A percentile compares a stretch with the other conserved stretches of the same genome.
These are phyloP conservation scores for Suhomyces atakaporum DNA, from an alignment of 1,139 yeast species.

Conservation along the genomic window DNA sequence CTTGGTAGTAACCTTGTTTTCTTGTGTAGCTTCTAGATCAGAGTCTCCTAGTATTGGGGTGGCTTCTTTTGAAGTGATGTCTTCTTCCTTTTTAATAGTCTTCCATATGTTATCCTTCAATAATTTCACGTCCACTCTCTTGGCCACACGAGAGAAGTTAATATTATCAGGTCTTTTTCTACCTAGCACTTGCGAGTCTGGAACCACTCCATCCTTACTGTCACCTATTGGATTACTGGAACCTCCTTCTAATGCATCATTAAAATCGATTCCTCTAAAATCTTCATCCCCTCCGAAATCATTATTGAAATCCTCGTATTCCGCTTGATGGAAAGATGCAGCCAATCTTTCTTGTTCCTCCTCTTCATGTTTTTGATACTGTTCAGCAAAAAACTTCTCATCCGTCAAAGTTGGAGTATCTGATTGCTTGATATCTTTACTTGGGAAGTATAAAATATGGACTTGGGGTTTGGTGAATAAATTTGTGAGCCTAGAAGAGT, in stretches of 20 bases:
- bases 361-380: conserved; percentile 50
- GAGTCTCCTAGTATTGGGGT: conserved; percentile 2
- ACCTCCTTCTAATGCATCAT: conserved; percentile 42
- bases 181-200: conserved; percentile 15
- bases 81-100: conserved; percentile 39
- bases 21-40: conserved; percentile 22
- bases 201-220: conserved; percentile 14
- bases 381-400: conserved; percentile 74
- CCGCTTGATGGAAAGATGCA: conserved; percentile 48
- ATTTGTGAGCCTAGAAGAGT: conserved; percentile 66
- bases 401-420: conserved; percentile 46
- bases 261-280: conserved; percentile 47
- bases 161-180: conserved; percentile 60
- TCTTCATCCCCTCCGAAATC: conserved; percentile 43
- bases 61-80: conserved; percentile 2
- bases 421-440: conserved; percentile 20
- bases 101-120: conserved; percentile 86
- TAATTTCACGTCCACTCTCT: conserved; percentile 76
- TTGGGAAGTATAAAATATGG: conserved; percentile 36
- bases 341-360: conserved; percentile 38
- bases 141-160: conserved; percentile 77
- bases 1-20: conserved; percentile 28
- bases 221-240: conserved; percentile 21
- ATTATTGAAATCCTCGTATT: conserved; percentile 44
- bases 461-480: conserved; percentile 69